Evolutionary conservation across 345 rosid species (phyloP).

Genomic region (Kernera saxatilis): DNA sequence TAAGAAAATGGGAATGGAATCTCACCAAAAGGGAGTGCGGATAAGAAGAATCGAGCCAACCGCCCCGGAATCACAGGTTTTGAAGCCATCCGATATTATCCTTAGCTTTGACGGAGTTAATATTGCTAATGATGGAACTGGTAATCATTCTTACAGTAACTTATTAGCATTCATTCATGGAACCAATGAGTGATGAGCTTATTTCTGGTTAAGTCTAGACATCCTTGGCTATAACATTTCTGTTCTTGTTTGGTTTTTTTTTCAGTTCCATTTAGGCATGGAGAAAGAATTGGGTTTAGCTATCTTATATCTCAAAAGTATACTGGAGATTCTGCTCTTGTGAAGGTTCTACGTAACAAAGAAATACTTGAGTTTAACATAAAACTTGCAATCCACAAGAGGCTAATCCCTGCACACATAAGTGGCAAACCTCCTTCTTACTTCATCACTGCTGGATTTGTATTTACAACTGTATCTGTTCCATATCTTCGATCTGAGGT

Average conservation of each 20-base stretch:
- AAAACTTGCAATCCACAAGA: slow-evolving; percentile 79
- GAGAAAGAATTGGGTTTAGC: slow-evolving; percentile 92
- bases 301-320: slow-evolving; percentile 90
- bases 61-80: slow-evolving; percentile 71
- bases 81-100: slow-evolving; percentile 82
- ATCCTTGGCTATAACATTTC: not conserved
- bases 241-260: slow-evolving; percentile 12
- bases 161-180: not conserved
- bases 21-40: slow-evolving; percentile 85
- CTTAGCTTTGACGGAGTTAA: slow-evolving; percentile 82
- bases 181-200: not conserved
- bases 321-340: slow-evolving; percentile 73
- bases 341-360: slow-evolving; percentile 73
- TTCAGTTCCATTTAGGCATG: slow-evolving; percentile 92
- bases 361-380: slow-evolving; percentile 61
- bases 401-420: slow-evolving; percentile 82
- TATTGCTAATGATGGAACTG: slow-evolving; percentile 95
- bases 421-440: slow-evolving; percentile 79
- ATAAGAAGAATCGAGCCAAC: slow-evolving; percentile 93
- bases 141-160: slow-evolving; percentile 31
- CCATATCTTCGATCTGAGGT: slow-evolving; percentile 98
- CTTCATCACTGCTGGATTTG: slow-evolving; percentile 89
- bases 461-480: slow-evolving; percentile 76
- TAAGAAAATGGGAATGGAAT: slow-evolving; percentile 69
- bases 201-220: not conserved